Evolutionary conservation across 495 filamentous ascomycete genomes (phyloP).

Genomic region (Aspergillus heteromorphus): DNA sequence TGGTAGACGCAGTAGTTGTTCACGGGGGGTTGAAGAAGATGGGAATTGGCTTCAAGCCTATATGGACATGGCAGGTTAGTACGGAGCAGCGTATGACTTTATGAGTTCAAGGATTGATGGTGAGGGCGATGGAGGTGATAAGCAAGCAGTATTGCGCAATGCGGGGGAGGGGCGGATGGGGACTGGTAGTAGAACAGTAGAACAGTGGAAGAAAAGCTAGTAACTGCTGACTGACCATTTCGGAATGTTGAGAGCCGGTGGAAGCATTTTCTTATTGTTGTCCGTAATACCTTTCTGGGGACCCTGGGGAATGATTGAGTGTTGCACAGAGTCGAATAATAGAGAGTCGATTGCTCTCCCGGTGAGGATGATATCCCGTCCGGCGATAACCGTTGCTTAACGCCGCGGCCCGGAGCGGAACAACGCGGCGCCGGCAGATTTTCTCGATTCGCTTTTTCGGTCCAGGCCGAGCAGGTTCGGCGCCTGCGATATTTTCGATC

Average conservation of each 20-base stretch:
- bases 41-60: slow-evolving; percentile 89
- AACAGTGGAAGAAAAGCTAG: no score
- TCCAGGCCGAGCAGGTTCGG: not conserved
- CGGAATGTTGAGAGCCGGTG: slow-evolving; percentile 63
- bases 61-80: not conserved
- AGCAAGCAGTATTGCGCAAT: not conserved
- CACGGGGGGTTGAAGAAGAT: slow-evolving; percentile 89
- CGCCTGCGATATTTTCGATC: not conserved
- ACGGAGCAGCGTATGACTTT: no score
- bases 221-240: slow-evolving; percentile 83
- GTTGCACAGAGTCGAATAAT: no score
- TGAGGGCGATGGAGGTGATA: not conserved
- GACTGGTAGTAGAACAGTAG: not conserved
- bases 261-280: no score
- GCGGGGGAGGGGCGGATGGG: slow-evolving; percentile 19
- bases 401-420: not conserved
- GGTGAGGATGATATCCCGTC: not conserved
- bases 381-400: slow-evolving; percentile 10
- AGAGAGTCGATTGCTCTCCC: not conserved
- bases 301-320: not conserved
- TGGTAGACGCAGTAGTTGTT: slow-evolving; percentile 98
- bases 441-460: slow-evolving; percentile 26
- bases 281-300: no score
- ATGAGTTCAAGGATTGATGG: not conserved
- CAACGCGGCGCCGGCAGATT: slow-evolving; percentile 20